A percentile compares a stretch with the other conserved stretches of the same genome.
Conservation (phyloP, 1,284 basidiomycete genomes). For the Trametes hirsuta region DNA sequence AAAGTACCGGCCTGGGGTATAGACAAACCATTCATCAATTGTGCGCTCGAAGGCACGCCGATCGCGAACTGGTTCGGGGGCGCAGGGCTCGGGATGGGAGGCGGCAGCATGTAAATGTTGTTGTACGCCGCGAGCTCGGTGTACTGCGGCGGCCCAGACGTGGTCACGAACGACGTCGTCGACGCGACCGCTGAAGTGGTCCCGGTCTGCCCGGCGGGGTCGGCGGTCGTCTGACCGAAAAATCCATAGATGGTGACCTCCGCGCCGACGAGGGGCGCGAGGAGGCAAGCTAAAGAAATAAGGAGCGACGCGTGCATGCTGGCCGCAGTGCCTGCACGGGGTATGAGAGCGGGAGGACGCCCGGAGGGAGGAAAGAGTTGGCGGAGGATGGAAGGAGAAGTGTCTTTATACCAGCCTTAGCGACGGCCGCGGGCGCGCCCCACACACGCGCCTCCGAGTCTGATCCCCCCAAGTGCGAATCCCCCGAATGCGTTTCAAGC, state of each 20-base stretch:
- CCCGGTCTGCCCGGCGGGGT: slow-evolving; percentile 7
- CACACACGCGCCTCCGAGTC: no score
- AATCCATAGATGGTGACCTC: slow-evolving; percentile 23
- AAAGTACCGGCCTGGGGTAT: slow-evolving; percentile 64
- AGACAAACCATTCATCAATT: slow-evolving; percentile 53
- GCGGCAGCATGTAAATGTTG: slow-evolving; percentile 23
- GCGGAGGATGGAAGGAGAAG: not conserved
- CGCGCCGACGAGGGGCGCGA: slow-evolving; percentile 9
- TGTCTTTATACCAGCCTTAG: not conserved
- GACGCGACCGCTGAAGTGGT: not conserved
- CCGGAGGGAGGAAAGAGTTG: not conserved
- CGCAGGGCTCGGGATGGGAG: slow-evolving; percentile 25
- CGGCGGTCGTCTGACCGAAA: slow-evolving; percentile 20
- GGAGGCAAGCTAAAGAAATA: slow-evolving; percentile 17
- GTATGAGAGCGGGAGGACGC: slow-evolving; percentile 1
- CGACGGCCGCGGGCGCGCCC: not conserved
- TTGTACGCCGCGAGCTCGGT: slow-evolving; percentile 30
- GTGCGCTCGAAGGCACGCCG: slow-evolving; percentile 23
- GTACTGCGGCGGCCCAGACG: slow-evolving; percentile 15
- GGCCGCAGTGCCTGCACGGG: slow-evolving; percentile 9
- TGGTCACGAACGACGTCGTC: slow-evolving; percentile 20
- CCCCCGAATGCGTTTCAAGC: no score
- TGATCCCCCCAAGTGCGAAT: no score
- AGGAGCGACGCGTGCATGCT: slow-evolving; percentile 16
- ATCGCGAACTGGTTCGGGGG: slow-evolving; percentile 30